Evolutionary conservation across 2,329 filamentous ascomycete genomes (phyloP).

Genomic region (Cladosporium colombiae): DNA sequence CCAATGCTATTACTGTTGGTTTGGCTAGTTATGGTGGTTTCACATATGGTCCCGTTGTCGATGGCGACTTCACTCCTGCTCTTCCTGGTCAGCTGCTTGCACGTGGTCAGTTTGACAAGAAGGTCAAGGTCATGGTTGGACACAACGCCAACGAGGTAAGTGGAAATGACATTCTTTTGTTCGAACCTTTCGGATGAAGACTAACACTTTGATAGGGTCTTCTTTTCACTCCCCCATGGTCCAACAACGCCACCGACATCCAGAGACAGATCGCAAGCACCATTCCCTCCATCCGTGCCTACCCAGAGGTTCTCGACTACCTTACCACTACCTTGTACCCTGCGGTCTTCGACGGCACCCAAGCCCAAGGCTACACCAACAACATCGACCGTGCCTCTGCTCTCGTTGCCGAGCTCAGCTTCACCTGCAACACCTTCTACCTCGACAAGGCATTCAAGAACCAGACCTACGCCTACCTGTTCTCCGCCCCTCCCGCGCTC

Average conservation of each 20-base stretch:
- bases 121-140: constrained; percentile 47
- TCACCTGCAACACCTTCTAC: constrained; percentile 56
- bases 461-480: constrained; percentile 54
- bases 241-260: constrained; percentile 36
- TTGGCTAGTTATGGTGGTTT: constrained; percentile 47
- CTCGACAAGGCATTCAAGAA: constrained; percentile 50
- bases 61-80: constrained; percentile 52
- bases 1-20: constrained; percentile 47
- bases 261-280: constrained; percentile 28
- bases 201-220: constrained; percentile 35
- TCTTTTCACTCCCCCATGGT: constrained; percentile 46
- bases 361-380: constrained; percentile 46
- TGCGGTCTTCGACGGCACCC: constrained; percentile 48
- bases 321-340: constrained; percentile 53
- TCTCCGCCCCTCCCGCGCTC: constrained; percentile 54
- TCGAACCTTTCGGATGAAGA: background rate
- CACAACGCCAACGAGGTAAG: constrained; percentile 47
- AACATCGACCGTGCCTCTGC: constrained; percentile 46
- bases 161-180: background rate
- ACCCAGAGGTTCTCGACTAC: constrained; percentile 40
- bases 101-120: constrained; percentile 47
- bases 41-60: constrained; percentile 49
- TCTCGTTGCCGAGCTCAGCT: constrained; percentile 42
- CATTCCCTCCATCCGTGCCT: constrained; percentile 36
- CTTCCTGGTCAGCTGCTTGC: constrained; percentile 50